Evolutionary conservation across 768 basidiomycete species (phyloP).

Genomic region (Pulveroboletus frians): DNA sequence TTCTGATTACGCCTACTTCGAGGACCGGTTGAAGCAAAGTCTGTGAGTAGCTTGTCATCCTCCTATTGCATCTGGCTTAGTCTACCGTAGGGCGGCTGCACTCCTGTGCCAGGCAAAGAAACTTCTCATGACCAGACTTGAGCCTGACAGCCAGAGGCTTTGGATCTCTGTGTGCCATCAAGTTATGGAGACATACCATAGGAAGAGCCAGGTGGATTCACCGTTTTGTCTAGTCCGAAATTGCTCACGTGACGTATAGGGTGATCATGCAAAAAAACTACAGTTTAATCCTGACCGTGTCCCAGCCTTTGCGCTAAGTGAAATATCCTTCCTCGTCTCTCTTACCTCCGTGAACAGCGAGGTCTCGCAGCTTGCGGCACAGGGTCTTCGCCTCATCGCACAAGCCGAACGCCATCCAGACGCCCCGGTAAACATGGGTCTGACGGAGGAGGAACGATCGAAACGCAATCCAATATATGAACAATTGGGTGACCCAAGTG

Average conservation of each 20-base stretch:
- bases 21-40: conserved; percentile 42
- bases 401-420: conserved; percentile 60
- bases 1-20: conserved; percentile 33
- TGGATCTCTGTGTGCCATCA: conserved; percentile 65
- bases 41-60: conserved; percentile 37
- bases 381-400: conserved; percentile 62
- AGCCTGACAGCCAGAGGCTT: conserved; percentile 58
- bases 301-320: conserved; percentile 60
- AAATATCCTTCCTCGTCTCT: conserved; percentile 68
- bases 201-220: conserved; percentile 42
- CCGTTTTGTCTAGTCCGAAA: not conserved
- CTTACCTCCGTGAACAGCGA: conserved; percentile 64
- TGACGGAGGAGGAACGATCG: conserved; percentile 57
- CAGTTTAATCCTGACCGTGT: conserved; percentile 50
- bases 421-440: conserved; percentile 45
- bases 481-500: conserved; percentile 70
- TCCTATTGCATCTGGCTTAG: not conserved
- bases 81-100: conserved; percentile 15
- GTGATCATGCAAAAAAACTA: conserved; percentile 42
- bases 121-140: conserved; percentile 53
- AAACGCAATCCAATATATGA: conserved; percentile 74
- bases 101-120: conserved; percentile 49
- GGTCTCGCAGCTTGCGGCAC: conserved; percentile 64
- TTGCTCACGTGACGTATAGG: conserved; percentile 26
- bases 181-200: conserved; percentile 51